A percentile compares a stretch with the other conserved stretches of the same genome.
These are phyloP conservation scores for Lumnitzera littorea DNA, from an alignment of 345 rosid genomes.

Conservation along the genomic window DNA sequence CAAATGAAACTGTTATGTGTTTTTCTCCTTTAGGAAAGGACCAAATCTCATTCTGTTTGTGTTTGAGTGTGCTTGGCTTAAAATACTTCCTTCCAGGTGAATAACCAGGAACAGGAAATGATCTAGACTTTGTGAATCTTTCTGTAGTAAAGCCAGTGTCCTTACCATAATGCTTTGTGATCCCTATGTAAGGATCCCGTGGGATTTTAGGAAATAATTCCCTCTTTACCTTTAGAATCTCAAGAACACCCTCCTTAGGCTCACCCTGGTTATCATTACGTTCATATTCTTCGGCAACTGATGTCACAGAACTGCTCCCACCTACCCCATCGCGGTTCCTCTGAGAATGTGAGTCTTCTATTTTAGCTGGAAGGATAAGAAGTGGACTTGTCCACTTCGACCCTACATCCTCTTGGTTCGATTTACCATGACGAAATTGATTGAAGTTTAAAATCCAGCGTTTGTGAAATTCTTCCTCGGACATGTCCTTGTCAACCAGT, in stretches of 20 bases:
- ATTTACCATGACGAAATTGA: no score
- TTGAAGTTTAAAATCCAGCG: no score
- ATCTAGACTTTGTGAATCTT: conserved; percentile 60
- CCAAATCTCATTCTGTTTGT: conserved; percentile 75
- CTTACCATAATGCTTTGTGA: conserved; percentile 21
- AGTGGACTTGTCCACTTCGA: conserved; percentile 32
- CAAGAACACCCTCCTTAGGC: conserved; percentile 52
- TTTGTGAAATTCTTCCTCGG: no score
- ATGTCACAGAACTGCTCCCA: no score
- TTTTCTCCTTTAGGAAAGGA: conserved; percentile 30
- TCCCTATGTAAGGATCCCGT: conserved; percentile 30
- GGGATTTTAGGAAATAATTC: conserved; percentile 42
- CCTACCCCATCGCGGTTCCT: no score
- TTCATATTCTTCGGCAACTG: no score
- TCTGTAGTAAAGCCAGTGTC: conserved; percentile 16
- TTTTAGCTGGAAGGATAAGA: conserved; percentile 24
- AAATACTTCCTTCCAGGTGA: conserved; percentile 18
- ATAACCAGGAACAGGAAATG: conserved; percentile 51
- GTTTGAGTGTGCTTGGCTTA: conserved; percentile 50
- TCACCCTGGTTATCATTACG: conserved; percentile 24
- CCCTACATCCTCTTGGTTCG: background rate
- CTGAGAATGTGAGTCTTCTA: conserved; percentile 11
- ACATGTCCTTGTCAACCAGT: conserved; percentile 4
- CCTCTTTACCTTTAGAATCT: conserved; percentile 47
- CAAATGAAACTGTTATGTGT: background rate